These are phyloP conservation scores for Monosporascus sp. DNA, from an alignment of 2,329 filamentous ascomycete genomes.

Conservation along the genomic window DNA sequence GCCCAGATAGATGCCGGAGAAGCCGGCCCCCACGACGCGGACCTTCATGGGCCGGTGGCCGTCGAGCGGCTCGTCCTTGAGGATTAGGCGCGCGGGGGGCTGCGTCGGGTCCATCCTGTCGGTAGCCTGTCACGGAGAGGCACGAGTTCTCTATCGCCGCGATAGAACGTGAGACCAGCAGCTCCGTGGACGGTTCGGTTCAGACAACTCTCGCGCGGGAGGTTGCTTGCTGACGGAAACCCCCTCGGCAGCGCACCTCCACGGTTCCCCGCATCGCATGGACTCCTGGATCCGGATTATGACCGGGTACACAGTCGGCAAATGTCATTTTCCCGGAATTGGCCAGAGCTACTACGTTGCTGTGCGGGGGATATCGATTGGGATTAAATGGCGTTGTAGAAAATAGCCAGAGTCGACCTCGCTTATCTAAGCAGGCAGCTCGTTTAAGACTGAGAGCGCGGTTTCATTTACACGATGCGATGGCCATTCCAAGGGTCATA, in stretches of 20 bases:
- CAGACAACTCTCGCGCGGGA: background rate
- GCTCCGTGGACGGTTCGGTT: too few relatives aligned
- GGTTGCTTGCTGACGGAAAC: background rate
- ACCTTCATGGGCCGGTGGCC: constrained; percentile 27
- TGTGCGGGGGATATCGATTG: background rate
- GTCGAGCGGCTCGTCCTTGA: constrained; percentile 24
- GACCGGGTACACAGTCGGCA: background rate
- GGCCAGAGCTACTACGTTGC: background rate
- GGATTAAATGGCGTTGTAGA: too few relatives aligned
- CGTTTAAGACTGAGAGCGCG: too few relatives aligned
- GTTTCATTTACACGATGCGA: too few relatives aligned
- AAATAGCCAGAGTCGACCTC: too few relatives aligned
- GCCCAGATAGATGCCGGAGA: constrained; percentile 29
- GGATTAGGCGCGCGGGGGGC: constrained; percentile 6
- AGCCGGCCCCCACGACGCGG: constrained; percentile 30
- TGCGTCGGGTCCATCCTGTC: constrained; percentile 8
- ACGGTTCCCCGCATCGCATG: background rate
- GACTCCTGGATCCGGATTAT: background rate
- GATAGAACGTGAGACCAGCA: too few relatives aligned
- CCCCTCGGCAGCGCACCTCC: background rate
- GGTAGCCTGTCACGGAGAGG: background rate
- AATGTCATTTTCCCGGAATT: background rate
- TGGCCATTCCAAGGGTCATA: too few relatives aligned
- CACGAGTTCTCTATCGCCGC: too few relatives aligned
- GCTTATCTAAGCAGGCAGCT: too few relatives aligned